Base-by-base conservation (phyloP, 495 filamentous ascomycete species). In the Alectoria sarmentosa region DNA sequence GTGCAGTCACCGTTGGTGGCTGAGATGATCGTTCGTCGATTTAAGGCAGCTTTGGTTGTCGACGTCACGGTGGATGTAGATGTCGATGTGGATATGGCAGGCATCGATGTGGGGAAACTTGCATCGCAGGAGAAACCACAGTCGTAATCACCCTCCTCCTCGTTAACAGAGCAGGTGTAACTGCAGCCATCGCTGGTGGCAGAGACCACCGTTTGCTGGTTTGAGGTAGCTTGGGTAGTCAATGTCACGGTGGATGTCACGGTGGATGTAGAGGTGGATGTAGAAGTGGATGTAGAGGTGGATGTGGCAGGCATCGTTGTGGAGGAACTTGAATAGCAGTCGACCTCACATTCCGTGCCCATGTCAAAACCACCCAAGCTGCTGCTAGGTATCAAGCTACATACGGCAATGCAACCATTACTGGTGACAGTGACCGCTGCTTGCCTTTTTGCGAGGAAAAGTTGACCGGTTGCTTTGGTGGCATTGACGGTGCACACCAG, bases 401-500 rank as follows among this genome's bases (percentile, higher is more conserved):
- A 65, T 0, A 65, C 34, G n/a, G 49, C 61, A 28, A 37, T 57
- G 61, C 61, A 57, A 10, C 49, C 49, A 2, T 41, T 13, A 15
- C 19, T 36, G 61, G 61, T 63, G 36, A 49, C 44, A n/a, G 38
- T 44, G 39, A 21, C 37, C 5, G 23, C 4, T 32, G 38, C 26
- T 46, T 37, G 32, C 23, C 63, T 8, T 64, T 58, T 64, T 4
- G 62, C 52, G 39, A 58, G 38, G 2, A 19, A 14, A 48, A 54
- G 62, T 57, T 60, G 49, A 60, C 34, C 32, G 5, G 28, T 65
- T 11, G 23, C 34, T 38, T 28, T 30, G 34, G 1, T 65, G 37
- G 65, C 59, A 21, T n/a, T 62, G 52, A 58, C 42, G 1, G 57
- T 66, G 60, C 49, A 62, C 34, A 32, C 52, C 39, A 66, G 36